These are phyloP conservation scores for Phytophthora boehmeriae DNA, from an alignment of 352 stramenopile species.

Conservation along the genomic window DNA sequence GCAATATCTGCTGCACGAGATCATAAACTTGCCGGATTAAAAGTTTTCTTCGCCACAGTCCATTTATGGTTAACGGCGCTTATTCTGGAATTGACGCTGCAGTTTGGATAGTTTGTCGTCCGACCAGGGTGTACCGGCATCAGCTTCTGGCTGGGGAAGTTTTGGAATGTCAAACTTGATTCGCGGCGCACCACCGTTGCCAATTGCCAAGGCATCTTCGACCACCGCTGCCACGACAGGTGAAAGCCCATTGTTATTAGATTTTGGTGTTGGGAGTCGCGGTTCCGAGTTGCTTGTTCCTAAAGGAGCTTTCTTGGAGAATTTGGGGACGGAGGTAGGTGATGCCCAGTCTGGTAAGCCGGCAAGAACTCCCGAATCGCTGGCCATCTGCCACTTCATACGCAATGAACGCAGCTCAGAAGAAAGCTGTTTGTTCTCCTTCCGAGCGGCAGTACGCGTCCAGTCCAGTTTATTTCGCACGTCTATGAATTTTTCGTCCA, in stretches of 20 bases:
- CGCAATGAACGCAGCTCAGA: constrained; percentile 64
- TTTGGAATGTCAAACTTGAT: constrained; percentile 78
- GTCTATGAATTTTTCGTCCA: constrained; percentile 98
- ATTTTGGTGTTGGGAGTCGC: constrained; percentile 31
- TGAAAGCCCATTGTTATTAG: constrained; percentile 36
- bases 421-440: constrained; percentile 80
- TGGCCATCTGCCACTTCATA: constrained; percentile 82
- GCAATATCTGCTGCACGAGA: no score
- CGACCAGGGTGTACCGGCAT: constrained; percentile 71
- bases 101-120: constrained; percentile 67
- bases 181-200: constrained; percentile 29
- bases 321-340: constrained; percentile 18
- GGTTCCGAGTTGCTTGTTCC: constrained; percentile 60
- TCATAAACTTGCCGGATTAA: no score
- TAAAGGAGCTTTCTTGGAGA: constrained; percentile 50
- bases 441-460: constrained; percentile 86
- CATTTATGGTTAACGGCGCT: constrained; percentile 20
- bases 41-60: no score
- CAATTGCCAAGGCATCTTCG: constrained; percentile 35
- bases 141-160: constrained; percentile 65
- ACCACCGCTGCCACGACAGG: constrained; percentile 27
- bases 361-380: constrained; percentile 50
- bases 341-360: constrained; percentile 57
- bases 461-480: constrained; percentile 96
- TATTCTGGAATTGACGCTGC: constrained; percentile 38